phyloP scores from a whole-genome alignment of 306 rosid species.

The Psophocarpus tetragonolobus region DNA sequence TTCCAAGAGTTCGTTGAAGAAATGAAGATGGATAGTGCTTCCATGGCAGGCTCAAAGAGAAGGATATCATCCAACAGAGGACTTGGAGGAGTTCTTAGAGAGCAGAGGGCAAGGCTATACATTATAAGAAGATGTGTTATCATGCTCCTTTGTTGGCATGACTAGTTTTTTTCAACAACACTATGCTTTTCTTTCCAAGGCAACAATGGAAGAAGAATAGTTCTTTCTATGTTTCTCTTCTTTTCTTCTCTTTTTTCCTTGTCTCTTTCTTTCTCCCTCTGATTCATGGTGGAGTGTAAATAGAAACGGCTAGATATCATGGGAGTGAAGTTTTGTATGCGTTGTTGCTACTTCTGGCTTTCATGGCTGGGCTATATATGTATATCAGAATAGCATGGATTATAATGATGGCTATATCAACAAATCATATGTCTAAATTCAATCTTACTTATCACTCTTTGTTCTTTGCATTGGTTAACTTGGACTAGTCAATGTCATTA shows the following conservation, averaged over 20 bases:
- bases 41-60: slow-evolving; percentile 65
- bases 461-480: slow-evolving; percentile 8
- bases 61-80: slow-evolving; percentile 78
- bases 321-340: slow-evolving; percentile 45
- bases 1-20: neutral
- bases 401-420: slow-evolving; percentile 17
- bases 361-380: slow-evolving; percentile 42
- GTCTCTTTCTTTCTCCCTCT: slow-evolving; percentile 12
- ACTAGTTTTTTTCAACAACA: slow-evolving; percentile 37
- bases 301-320: slow-evolving; percentile 27
- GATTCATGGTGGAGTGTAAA: slow-evolving; percentile 50
- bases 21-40: slow-evolving; percentile 61
- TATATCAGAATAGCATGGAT: slow-evolving; percentile 48
- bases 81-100: slow-evolving; percentile 70
- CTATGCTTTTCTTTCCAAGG: neutral
- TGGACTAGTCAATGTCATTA: neutral
- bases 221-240: slow-evolving; percentile 10
- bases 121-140: slow-evolving; percentile 90
- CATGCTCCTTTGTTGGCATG: slow-evolving; percentile 98
- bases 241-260: neutral
- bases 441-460: neutral
- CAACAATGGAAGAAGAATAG: slow-evolving; percentile 15
- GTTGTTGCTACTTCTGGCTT: slow-evolving; percentile 36
- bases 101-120: slow-evolving; percentile 82
- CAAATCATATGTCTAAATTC: neutral